Evolutionary conservation across 2,329 filamentous ascomycete genomes (phyloP), one percentile per base, ranked within the genome.

Genomic region (Akanthomyces muscarius): DNA sequence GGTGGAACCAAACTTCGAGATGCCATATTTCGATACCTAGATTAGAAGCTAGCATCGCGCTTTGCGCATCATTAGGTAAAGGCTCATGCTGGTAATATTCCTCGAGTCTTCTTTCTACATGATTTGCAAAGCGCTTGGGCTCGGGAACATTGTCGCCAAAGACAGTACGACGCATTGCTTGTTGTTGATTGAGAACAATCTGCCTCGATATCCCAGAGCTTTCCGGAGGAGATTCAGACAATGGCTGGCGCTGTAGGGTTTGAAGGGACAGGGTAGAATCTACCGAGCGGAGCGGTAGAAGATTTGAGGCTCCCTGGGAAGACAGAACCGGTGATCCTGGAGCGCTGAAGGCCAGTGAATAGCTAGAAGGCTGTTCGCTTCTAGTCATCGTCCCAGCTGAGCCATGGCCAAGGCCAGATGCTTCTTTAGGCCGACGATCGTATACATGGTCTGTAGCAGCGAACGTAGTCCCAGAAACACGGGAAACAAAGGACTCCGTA

Each of bases 1-100:
- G 80, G 64, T 82, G 78, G 68, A 84, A 85, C 83, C 83, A 86
- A 61, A 82, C 77, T 63, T 83, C 77, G 33, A 86, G 76, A 65
- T 84, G 80, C 54, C 75, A 72, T 3, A 78, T 76, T 62, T 84
- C 81, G 28, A 83, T 78, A 16, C 81, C 80, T 2, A 85, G 71
- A 47, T 81, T 85, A 0, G 83, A 85, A 11, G 83, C 82, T 48
- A 84, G 73, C 68, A 83, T 81, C 47, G 82, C 81, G 42, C 79
- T 79, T 47, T 83, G 78, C 1, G 77, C 79, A 53, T 82, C 75
- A 48, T 76, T 82, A 2, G 83, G 83, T 1, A 78, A 70, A 2
- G 80, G 75, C 33, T 83, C 76, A 7, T 73, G 72, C 30, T 78
- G 75, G 65, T 82, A 86, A 64, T 84, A 85, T 30, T 81, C 78